phyloP scores from a whole-genome alignment of 2,329 filamentous ascomycete genomes.

The Neofusicoccum sp. region DNA sequence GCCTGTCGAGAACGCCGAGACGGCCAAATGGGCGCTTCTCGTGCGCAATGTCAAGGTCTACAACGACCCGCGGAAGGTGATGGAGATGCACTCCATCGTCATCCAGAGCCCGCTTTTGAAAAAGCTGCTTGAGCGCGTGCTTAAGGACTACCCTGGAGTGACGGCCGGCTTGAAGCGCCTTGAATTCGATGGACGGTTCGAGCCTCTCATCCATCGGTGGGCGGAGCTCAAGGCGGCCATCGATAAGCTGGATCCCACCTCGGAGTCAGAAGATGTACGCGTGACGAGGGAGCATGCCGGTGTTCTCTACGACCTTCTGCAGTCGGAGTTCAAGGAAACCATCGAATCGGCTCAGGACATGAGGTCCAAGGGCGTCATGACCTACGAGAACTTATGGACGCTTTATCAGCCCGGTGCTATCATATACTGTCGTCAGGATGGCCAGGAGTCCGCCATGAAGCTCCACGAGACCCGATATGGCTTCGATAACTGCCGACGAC shows the following conservation, averaged over 20 bases:
- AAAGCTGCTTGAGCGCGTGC: conserved; percentile 56
- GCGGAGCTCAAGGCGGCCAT: conserved; percentile 31
- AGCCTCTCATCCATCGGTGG: conserved; percentile 69
- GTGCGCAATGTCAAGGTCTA: conserved; percentile 52
- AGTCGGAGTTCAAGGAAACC: conserved; percentile 45
- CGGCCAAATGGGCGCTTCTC: conserved; percentile 60
- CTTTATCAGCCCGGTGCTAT: conserved; percentile 43
- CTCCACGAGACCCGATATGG: conserved; percentile 35
- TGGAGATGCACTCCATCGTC: conserved; percentile 64
- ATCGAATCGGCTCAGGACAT: conserved; percentile 46
- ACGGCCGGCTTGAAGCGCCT: conserved; percentile 62
- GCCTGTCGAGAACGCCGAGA: conserved; percentile 62
- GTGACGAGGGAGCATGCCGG: conserved; percentile 43
- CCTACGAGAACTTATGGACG: conserved; percentile 49
- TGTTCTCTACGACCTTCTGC: conserved; percentile 42
- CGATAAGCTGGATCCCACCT: conserved; percentile 9
- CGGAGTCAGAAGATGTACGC: conserved; percentile 30
- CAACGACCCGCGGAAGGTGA: conserved; percentile 59
- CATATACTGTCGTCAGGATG: conserved; percentile 39
- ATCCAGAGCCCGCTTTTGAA: conserved; percentile 66
- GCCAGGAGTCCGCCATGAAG: conserved; percentile 37
- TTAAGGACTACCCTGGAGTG: conserved; percentile 63
- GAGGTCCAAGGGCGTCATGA: conserved; percentile 44
- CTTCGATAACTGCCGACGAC: conserved; percentile 36
- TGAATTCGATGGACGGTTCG: conserved; percentile 63